Evolutionary conservation across 2,329 filamentous ascomycete genomes (phyloP), one percentile per base, ranked within the genome.

Genomic region (Ceratocystis variospora): DNA sequence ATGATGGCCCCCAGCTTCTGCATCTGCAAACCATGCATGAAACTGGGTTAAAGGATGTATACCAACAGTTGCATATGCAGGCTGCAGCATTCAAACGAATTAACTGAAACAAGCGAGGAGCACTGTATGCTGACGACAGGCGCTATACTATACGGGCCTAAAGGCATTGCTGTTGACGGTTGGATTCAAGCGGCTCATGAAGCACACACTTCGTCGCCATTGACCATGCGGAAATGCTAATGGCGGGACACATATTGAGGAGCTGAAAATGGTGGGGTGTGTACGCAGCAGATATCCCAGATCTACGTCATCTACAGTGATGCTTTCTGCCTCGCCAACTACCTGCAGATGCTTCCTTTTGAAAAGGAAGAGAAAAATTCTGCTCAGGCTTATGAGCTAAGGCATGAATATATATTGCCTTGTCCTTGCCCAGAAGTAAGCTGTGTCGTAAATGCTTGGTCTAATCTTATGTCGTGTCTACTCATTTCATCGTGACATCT

Each of bases 51-150:
- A 63, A 46, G 41, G 61, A 25, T 63, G 45, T 63, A 48, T 59
- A 37, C 33, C 55, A 31, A 59, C 25, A 10, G 28, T 25, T 59
- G 55, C 55, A 59, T 37, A 59, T 59, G 25, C 25, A 59, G 55
- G 17, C 55, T 37, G 55, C 55, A 37, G 17, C 55, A 59, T 15
- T 41, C 37, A 41, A 12, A n/a, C 55, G 25, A 37, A n/a, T 28
- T 12, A 31, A 33, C 55, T 59, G 55, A 59, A 59, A 59, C 55
- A 59, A 59, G 28, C 55, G 55, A 59, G 55, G 10, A 59, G 55
- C 15, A 37, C 4, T 33, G 25, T 37, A 31, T 59, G 3, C 55
- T 15, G 55, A 19, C 15, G 15, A 59, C 28, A 28, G 53, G 28
- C 25, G 28, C 17, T 31, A n/a, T 59, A n/a, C 19, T 37, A 59